Percentiles rank a stretch among this genome's conserved stretches.
These are phyloP conservation scores for Chrysosporium keratinophilum DNA, from an alignment of 2,329 filamentous ascomycete species.

Conservation along the genomic window DNA sequence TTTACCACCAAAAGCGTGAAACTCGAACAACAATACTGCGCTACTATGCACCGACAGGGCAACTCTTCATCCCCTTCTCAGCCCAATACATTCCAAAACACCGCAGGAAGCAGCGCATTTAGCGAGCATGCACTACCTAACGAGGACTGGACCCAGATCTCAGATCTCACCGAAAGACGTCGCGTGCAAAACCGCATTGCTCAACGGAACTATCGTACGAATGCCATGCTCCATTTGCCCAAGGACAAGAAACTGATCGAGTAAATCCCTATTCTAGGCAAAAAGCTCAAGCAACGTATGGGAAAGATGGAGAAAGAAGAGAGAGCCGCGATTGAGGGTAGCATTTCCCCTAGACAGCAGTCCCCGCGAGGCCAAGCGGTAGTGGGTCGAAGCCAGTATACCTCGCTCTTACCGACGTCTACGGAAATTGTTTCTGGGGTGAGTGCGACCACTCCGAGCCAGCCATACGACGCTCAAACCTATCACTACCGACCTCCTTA, in stretches of 20 bases:
- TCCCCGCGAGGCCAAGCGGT: background rate
- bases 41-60: constrained; percentile 2
- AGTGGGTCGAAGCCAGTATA: background rate
- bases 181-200: constrained; percentile 97
- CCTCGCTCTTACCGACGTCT: background rate
- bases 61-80: background rate
- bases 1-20: background rate
- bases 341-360: background rate
- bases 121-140: constrained; percentile 89
- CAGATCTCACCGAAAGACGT: constrained; percentile 84
- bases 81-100: constrained; percentile 42
- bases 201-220: constrained; percentile 87
- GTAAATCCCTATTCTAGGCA: constrained; percentile 35
- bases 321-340: constrained; percentile 42
- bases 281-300: constrained; percentile 58
- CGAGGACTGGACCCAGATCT: constrained; percentile 99
- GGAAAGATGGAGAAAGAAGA: constrained; percentile 54
- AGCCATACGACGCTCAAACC: background rate
- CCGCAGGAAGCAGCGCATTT: constrained; percentile 86
- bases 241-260: background rate
- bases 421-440: background rate
- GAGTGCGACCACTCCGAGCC: background rate
- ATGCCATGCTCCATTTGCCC: background rate
- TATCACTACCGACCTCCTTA: background rate
- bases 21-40: background rate